Percentiles rank a stretch among this genome's conserved stretches.
These are phyloP conservation scores for Kalanchoe fedtschenkoi DNA, from an alignment of 164 flowering plant species.

Conservation along the genomic window DNA sequence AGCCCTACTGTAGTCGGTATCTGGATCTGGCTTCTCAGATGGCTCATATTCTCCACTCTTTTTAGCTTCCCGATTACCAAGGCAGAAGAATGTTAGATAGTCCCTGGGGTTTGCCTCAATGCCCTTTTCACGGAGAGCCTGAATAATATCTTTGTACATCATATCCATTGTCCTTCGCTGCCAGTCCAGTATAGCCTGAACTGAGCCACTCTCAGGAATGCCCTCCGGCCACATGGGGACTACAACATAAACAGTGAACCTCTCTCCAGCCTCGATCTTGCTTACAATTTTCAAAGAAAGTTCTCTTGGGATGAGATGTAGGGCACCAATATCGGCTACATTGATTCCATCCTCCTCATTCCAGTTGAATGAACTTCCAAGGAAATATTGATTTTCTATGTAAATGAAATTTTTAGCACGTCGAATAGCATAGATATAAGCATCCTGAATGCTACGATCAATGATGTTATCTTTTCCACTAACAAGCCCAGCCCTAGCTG, in stretches of 20 bases:
- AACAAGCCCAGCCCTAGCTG: constrained; percentile 32
- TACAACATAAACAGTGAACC: constrained; percentile 52
- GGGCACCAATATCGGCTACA: constrained; percentile 33
- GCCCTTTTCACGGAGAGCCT: constrained; percentile 32
- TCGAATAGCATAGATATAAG: constrained; percentile 57
- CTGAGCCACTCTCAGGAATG: constrained; percentile 42
- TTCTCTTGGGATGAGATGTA: constrained; percentile 59
- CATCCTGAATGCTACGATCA: constrained; percentile 63
- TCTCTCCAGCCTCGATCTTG: constrained; percentile 56
- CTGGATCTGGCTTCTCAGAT: constrained; percentile 31
- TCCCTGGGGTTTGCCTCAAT: constrained; percentile 28
- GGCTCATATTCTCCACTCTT: constrained; percentile 34
- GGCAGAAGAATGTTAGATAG: constrained; percentile 57
- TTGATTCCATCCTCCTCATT: constrained; percentile 17
- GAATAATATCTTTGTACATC: constrained; percentile 52
- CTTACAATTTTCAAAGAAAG: constrained; percentile 59
- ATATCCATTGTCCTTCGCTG: constrained; percentile 67
- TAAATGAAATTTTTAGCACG: constrained; percentile 59
- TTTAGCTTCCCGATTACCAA: constrained; percentile 43
- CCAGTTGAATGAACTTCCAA: constrained; percentile 65
- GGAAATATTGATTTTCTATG: constrained; percentile 69
- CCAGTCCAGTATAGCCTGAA: constrained; percentile 69
- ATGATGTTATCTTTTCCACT: constrained; percentile 42
- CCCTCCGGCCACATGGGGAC: constrained; percentile 89
- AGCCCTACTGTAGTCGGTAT: constrained; percentile 42